Percentiles rank a stretch among this genome's conserved stretches.
These are phyloP conservation scores for Raphanus raphanistrum DNA, from an alignment of 345 rosid species.

Conservation along the genomic window DNA sequence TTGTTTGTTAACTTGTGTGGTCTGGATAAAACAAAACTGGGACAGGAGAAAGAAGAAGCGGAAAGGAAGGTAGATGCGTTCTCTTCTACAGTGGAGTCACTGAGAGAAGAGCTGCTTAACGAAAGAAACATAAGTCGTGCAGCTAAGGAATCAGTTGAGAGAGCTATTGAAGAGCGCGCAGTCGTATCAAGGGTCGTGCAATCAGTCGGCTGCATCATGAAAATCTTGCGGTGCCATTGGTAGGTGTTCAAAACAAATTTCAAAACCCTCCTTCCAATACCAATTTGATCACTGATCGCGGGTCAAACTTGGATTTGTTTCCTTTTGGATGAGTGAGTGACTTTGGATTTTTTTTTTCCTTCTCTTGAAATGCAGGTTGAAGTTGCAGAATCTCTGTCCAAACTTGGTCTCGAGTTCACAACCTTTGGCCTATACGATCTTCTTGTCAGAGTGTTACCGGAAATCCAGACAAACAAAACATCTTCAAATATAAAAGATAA, in stretches of 20 bases:
- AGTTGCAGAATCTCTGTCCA: constrained; percentile 72
- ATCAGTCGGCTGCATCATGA: constrained; percentile 91
- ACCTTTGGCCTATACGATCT: no score
- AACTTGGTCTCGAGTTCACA: constrained; percentile 68
- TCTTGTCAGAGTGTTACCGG: constrained; percentile 64
- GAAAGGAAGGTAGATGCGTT: constrained; percentile 65
- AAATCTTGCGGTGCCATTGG: constrained; percentile 83
- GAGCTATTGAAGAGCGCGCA: constrained; percentile 61
- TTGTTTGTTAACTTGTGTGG: constrained; percentile 13
- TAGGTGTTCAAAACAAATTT: constrained; percentile 37
- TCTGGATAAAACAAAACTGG: background rate
- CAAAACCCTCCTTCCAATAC: background rate
- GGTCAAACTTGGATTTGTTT: no score
- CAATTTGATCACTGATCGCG: background rate
- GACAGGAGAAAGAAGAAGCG: constrained; percentile 77
- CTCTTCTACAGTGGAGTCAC: constrained; percentile 48
- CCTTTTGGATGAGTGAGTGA: no score
- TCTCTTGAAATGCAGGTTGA: constrained; percentile 62
- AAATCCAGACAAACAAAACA: constrained; percentile 50
- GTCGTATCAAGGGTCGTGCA: constrained; percentile 74
- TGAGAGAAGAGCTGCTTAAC: constrained; percentile 56
- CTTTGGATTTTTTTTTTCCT: background rate
- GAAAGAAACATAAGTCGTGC: constrained; percentile 67
- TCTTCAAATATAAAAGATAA: no score
- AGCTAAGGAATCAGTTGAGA: constrained; percentile 63